Conservation (phyloP, 2,329 filamentous ascomycete species). For the Trichoderma asperellum region DNA sequence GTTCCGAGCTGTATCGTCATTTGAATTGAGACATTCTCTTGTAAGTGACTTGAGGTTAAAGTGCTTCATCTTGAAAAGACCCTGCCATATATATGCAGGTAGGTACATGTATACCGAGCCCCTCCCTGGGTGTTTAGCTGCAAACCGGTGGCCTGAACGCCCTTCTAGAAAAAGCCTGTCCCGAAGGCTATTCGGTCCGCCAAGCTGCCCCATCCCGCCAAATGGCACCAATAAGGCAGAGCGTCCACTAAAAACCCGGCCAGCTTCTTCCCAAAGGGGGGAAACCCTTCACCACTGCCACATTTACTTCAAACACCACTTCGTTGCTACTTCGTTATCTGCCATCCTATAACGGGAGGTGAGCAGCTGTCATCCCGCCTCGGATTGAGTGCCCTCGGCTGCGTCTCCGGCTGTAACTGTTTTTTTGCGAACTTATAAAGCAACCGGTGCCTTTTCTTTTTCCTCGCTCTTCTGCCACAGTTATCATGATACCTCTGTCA, state of each 20-base stretch:
- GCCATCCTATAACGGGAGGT: constrained; percentile 4
- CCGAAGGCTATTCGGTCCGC: neutral
- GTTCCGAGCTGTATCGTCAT: neutral
- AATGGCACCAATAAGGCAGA: constrained; percentile 10
- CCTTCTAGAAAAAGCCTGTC: constrained; percentile 4
- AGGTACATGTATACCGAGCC: neutral
- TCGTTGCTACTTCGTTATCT: neutral
- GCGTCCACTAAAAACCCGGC: constrained; percentile 1
- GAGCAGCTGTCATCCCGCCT: neutral
- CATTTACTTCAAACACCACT: neutral
- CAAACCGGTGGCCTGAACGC: neutral
- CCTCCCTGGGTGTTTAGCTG: neutral
- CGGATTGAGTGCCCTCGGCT: neutral
- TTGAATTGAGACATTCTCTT: neutral
- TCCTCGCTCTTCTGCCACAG: neutral
- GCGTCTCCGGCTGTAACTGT: neutral
- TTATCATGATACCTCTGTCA: constrained; percentile 23
- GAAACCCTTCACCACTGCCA: neutral
- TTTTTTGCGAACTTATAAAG: neutral
- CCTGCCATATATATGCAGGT: neutral
- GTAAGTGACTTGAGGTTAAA: neutral
- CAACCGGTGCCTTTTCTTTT: no score
- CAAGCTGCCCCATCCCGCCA: neutral
- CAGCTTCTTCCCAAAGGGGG: neutral
- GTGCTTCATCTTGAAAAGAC: neutral